phyloP scores from a whole-genome alignment of 768 basidiomycete genomes.

The Tephrocybe sp. region DNA sequence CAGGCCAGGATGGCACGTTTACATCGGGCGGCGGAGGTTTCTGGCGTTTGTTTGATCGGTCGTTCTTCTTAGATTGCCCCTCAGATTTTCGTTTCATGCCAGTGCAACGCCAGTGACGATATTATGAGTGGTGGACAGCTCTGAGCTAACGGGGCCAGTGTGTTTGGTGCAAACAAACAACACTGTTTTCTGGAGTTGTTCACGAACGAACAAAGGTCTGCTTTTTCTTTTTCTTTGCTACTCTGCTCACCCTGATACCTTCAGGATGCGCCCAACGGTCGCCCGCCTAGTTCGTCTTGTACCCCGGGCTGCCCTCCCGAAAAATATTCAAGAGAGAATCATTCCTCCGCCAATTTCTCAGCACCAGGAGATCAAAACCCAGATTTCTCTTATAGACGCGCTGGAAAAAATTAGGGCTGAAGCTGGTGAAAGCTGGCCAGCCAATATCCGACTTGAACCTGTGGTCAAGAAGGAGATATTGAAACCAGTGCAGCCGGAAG shows the following conservation, averaged over 20 bases:
- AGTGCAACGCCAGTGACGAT: too few species aligned
- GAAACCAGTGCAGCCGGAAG: slow-evolving; percentile 34
- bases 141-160: too few species aligned
- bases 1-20: slow-evolving; percentile 46
- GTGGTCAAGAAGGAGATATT: slow-evolving; percentile 39
- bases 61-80: slow-evolving; percentile 5
- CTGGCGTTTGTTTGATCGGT: background rate
- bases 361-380: slow-evolving; percentile 29
- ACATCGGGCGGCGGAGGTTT: slow-evolving; percentile 1
- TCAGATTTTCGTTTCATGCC: slow-evolving; percentile 16
- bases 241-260: background rate
- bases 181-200: background rate
- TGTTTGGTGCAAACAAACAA: slow-evolving; percentile 6
- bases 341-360: slow-evolving; percentile 32
- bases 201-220: slow-evolving; percentile 1
- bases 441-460: slow-evolving; percentile 45
- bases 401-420: slow-evolving; percentile 32
- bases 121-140: too few species aligned
- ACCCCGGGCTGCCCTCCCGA: slow-evolving; percentile 30
- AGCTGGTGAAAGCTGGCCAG: slow-evolving; percentile 37
- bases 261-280: slow-evolving; percentile 35
- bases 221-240: background rate
- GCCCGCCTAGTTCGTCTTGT: slow-evolving; percentile 35
- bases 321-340: slow-evolving; percentile 26
- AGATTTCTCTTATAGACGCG: slow-evolving; percentile 31